phyloP scores from a whole-genome alignment of 495 filamentous ascomycete genomes.

The Penicillium ochrochloron region DNA sequence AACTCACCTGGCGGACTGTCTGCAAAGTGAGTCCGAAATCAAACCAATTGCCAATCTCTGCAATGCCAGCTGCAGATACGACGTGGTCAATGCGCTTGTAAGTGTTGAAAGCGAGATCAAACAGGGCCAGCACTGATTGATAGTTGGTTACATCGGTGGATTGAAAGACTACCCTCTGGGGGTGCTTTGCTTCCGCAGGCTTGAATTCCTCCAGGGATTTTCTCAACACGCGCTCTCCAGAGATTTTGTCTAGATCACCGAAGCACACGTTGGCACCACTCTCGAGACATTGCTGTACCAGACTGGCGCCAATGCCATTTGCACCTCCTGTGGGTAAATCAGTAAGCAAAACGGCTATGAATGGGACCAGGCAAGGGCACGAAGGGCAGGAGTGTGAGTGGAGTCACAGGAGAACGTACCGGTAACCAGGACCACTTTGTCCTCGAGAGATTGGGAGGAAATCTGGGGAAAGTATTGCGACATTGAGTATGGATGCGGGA shows the following conservation, averaged over 20 bases:
- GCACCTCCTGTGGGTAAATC: constrained; percentile 47
- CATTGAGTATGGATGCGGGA: constrained; percentile 22
- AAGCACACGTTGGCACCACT: constrained; percentile 52
- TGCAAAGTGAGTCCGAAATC: constrained; percentile 45
- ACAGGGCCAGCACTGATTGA: constrained; percentile 46
- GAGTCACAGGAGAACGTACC: constrained; percentile 33
- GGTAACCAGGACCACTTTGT: constrained; percentile 52
- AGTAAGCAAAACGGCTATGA: not conserved
- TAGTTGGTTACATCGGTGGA: constrained; percentile 53
- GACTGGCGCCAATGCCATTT: constrained; percentile 59
- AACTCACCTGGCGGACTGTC: constrained; percentile 39
- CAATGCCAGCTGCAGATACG: constrained; percentile 55
- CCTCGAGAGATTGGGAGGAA: constrained; percentile 38
- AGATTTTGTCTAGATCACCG: constrained; percentile 46
- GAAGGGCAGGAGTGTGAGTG: not conserved
- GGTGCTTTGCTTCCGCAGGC: constrained; percentile 26
- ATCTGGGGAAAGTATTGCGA: constrained; percentile 34
- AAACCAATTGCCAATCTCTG: constrained; percentile 52
- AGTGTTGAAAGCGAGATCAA: constrained; percentile 49
- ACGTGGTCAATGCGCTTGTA: constrained; percentile 57
- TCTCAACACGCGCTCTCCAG: constrained; percentile 33
- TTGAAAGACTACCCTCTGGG: constrained; percentile 40
- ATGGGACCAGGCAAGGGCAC: not conserved
- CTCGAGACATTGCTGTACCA: constrained; percentile 50
- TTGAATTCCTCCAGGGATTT: constrained; percentile 34